Evolutionary conservation across 2,329 filamentous ascomycete species (phyloP), one percentile per base, ranked within the genome.

Genomic region (Botrytis hyacinthi): DNA sequence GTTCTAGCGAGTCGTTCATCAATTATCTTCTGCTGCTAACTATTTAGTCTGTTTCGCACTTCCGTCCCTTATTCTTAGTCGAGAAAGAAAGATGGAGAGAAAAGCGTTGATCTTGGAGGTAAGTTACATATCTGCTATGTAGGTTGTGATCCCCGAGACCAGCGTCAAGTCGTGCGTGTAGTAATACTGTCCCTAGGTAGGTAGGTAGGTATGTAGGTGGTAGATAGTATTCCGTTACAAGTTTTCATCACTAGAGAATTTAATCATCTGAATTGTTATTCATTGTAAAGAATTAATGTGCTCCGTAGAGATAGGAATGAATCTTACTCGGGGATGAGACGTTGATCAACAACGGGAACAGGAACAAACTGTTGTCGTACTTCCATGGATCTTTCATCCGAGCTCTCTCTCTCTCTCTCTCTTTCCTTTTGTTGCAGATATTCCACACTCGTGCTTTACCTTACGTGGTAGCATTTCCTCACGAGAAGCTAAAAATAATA

Each of bases 261-360:
- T 29, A 12, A 63, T 22, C 40, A 44, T 29, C 6, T 29, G 10
- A 63, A 32, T 63, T 16, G 37, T 14, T 22, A n/a, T 8, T 40
- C 12, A 40, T 10, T 10, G 26, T n/a, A 6, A 16, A 40, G 35
- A 62, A 10, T 20, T 42, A 62, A n/a, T 18, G n/a, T 14, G 22
- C 46, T 26, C 46, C 20, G 14, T 40, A 40, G 10, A 40, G 20
- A 40, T 10, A 40, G 60, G 26, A 62, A 42, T 20, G 26, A 42
- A 42, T 62, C 60, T 42, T 62, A 42, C 59, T 61, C 59, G 59
- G 35, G 59, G 59, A 61, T 61, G 59, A 61, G 59, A 61, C 59
- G 59, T 61, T 61, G 59, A 61, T 61, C 60, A 62, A 42, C 37
- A 62, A 62, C 60, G 37, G 60, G 35, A 62, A 42, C 60, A 44